Percentiles rank a stretch among this genome's conserved stretches.
phyloP scores from a whole-genome alignment of 441 rosid species.

The Sinapis alba region DNA sequence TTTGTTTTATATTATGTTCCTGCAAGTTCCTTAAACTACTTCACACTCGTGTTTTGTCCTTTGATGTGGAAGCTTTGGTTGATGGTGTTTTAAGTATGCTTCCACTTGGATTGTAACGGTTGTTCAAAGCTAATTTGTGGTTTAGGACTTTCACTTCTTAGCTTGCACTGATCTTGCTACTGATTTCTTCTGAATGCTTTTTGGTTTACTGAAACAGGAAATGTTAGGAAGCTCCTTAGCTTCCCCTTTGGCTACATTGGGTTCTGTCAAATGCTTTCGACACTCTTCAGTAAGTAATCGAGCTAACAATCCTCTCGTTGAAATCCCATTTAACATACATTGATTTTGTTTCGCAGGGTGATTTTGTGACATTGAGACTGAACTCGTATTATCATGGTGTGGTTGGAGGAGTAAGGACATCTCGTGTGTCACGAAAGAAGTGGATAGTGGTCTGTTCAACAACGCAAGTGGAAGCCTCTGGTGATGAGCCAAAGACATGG shows the following conservation, averaged over 20 bases:
- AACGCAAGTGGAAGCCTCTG: conserved; percentile 38
- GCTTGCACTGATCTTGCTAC: not conserved
- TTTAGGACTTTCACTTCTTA: conserved; percentile 5
- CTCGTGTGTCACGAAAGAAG: conserved; percentile 42
- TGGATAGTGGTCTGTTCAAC: conserved; percentile 49
- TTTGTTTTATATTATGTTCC: too few relatives aligned
- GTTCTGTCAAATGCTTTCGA: conserved; percentile 31
- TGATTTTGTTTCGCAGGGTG: conserved; percentile 46
- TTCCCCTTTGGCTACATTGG: conserved; percentile 52
- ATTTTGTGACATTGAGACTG: conserved; percentile 31
- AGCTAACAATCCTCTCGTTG: too few relatives aligned
- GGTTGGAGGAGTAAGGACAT: conserved; percentile 23
- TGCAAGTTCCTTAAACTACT: not conserved
- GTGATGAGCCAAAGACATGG: conserved; percentile 67
- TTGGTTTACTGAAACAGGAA: conserved; percentile 40
- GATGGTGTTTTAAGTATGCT: not conserved
- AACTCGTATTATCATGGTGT: conserved; percentile 33
- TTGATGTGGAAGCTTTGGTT: not conserved
- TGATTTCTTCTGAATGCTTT: not conserved
- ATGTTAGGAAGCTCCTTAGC: conserved; percentile 62
- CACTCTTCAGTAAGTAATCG: conserved; percentile 44
- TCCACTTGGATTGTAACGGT: not conserved
- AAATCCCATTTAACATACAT: not conserved
- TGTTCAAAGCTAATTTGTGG: conserved; percentile 17
- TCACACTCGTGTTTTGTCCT: not conserved